Evolutionary conservation across 73 alveolate species (phyloP).

Genomic region (Tetrahymena elliotti): DNA sequence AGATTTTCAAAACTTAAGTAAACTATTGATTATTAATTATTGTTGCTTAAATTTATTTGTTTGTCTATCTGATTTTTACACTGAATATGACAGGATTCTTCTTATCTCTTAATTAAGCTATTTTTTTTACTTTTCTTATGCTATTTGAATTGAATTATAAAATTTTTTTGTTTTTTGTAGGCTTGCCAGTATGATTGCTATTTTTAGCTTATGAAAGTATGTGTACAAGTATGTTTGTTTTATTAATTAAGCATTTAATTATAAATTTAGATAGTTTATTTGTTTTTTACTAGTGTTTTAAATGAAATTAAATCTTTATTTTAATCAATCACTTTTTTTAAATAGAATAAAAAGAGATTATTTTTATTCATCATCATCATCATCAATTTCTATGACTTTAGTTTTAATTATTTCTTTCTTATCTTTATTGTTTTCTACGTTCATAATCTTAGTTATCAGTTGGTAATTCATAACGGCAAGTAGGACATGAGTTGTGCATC

Average conservation of each 20-base stretch:
- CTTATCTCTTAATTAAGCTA: too few relatives aligned
- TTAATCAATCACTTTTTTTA: too few relatives aligned
- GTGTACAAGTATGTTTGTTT: too few relatives aligned
- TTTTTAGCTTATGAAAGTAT: too few relatives aligned
- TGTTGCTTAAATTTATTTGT: too few relatives aligned
- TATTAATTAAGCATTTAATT: too few relatives aligned
- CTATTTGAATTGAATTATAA: too few relatives aligned
- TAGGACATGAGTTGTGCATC: conserved; percentile 89
- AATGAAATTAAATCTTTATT: not conserved
- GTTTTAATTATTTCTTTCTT: conserved; percentile 6
- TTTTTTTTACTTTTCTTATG: too few relatives aligned
- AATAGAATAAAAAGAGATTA: not conserved
- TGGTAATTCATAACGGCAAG: conserved; percentile 89
- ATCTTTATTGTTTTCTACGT: conserved; percentile 59
- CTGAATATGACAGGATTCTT: too few relatives aligned
- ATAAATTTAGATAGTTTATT: not conserved
- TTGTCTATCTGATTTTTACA: not conserved
- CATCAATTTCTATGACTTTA: not conserved
- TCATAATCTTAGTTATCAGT: conserved; percentile 94
- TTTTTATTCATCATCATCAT: not conserved
- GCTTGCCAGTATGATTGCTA: too few relatives aligned
- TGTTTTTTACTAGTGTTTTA: not conserved
- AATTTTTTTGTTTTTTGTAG: too few relatives aligned
- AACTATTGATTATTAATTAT: too few relatives aligned
- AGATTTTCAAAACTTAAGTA: not conserved